Conservation (phyloP, 2,329 filamentous ascomycete species). For the Whalleya microplaca region DNA sequence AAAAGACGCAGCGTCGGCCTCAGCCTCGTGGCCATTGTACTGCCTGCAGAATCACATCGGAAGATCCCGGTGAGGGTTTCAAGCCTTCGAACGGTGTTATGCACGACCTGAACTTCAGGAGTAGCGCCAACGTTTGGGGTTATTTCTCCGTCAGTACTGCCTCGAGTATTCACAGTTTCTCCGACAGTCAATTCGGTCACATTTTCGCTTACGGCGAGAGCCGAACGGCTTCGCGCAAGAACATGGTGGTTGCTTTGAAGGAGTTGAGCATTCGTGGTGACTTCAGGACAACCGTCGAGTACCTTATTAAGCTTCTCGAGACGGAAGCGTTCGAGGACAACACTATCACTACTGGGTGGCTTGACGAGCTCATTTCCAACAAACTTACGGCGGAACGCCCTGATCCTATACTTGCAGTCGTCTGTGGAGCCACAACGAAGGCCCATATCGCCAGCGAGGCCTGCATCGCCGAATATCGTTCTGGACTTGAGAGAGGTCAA, state of each 20-base stretch:
- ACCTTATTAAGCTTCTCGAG: slow-evolving; percentile 97
- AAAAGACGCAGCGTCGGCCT: slow-evolving; percentile 83
- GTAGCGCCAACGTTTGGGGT: slow-evolving; percentile 98
- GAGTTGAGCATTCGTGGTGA: slow-evolving; percentile 99
- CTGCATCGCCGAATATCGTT: slow-evolving; percentile 84
- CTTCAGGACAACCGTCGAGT: slow-evolving; percentile 97
- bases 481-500: slow-evolving; percentile 93
- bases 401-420: slow-evolving; percentile 89
- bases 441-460: slow-evolving; percentile 92
- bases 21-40: slow-evolving; percentile 96
- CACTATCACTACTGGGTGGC: slow-evolving; percentile 98
- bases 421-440: slow-evolving; percentile 93
- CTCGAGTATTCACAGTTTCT: slow-evolving; percentile 98
- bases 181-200: slow-evolving; percentile 97
- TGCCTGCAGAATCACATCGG: slow-evolving; percentile 97
- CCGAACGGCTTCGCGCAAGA: slow-evolving; percentile 91
- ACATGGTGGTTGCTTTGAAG: slow-evolving; percentile 99
- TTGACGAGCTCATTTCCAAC: slow-evolving; percentile 98
- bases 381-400: slow-evolving; percentile 95
- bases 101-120: slow-evolving; percentile 98
- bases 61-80: slow-evolving; percentile 98
- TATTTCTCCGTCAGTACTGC: slow-evolving; percentile 98
- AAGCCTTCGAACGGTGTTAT: slow-evolving; percentile 99
- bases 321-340: slow-evolving; percentile 98
- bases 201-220: slow-evolving; percentile 99